Conservation (phyloP, 192 early-diverging fungal species). For the Backusella parvicylindrica region DNA sequence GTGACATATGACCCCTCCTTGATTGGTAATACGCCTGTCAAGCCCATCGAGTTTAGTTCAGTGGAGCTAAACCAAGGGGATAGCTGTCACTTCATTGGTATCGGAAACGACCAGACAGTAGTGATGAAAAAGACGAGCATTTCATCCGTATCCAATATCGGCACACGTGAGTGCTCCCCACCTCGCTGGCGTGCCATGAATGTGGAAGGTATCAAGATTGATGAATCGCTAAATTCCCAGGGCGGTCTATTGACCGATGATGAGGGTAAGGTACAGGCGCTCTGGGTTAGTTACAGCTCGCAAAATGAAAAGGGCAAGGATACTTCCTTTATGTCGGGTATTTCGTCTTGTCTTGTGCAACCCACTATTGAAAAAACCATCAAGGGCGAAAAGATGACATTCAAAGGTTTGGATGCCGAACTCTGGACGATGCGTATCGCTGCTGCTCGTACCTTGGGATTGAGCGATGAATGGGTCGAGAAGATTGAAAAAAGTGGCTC, state of each 20-base stretch:
- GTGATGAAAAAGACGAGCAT: constrained; percentile 63
- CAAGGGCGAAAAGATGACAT: constrained; percentile 44
- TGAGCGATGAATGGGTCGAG: constrained; percentile 55
- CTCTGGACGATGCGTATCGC: constrained; percentile 58
- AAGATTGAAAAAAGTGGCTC: constrained; percentile 49
- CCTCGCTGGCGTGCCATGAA: constrained; percentile 60
- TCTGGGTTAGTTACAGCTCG: constrained; percentile 73
- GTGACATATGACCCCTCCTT: constrained; percentile 75
- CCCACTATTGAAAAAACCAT: constrained; percentile 50
- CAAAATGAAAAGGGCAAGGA: constrained; percentile 66
- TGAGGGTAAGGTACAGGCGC: constrained; percentile 53
- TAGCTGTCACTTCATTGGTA: constrained; percentile 50
- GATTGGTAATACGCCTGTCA: constrained; percentile 74
- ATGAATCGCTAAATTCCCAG: constrained; percentile 63
- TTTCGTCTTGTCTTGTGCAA: constrained; percentile 48
- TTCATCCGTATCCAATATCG: constrained; percentile 58
- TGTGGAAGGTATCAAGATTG: constrained; percentile 62
- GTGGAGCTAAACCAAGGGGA: constrained; percentile 64
- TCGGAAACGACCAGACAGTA: constrained; percentile 47
- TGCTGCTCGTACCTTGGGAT: constrained; percentile 55
- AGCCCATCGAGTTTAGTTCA: constrained; percentile 54
- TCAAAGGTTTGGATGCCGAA: constrained; percentile 61
- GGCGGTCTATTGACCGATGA: constrained; percentile 63
- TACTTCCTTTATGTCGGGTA: constrained; percentile 57
- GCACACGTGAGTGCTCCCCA: constrained; percentile 64